A percentile compares a stretch with the other conserved stretches of the same genome.
These are phyloP conservation scores for Astrothelium macrocarpum DNA, from an alignment of 495 filamentous ascomycete species.

Conservation along the genomic window DNA sequence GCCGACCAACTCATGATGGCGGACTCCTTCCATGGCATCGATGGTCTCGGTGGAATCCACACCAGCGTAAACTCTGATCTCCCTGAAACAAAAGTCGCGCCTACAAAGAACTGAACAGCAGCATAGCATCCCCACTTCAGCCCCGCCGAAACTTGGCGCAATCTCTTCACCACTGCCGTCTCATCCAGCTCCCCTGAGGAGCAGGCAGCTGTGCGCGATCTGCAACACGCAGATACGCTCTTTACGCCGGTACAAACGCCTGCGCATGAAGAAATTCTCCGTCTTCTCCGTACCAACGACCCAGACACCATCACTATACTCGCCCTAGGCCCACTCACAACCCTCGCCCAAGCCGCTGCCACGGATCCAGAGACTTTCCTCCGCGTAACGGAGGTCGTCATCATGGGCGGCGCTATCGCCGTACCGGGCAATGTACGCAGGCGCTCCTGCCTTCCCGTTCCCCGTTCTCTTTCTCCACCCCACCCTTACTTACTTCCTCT, in stretches of 20 bases:
- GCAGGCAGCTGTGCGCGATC: constrained; percentile 25
- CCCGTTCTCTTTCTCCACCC: background rate
- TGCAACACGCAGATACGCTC: constrained; percentile 32
- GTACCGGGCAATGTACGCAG: constrained; percentile 60
- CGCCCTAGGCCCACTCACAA: constrained; percentile 83
- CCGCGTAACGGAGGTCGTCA: constrained; percentile 75
- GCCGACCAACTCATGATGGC: constrained; percentile 74
- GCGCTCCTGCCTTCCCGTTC: background rate
- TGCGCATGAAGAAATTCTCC: constrained; percentile 78
- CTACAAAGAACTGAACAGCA: background rate
- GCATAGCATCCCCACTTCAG: constrained; percentile 72
- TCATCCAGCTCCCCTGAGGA: constrained; percentile 31
- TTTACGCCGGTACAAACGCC: constrained; percentile 65
- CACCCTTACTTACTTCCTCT: constrained; percentile 10
- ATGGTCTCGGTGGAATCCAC: constrained; percentile 89
- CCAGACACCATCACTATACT: constrained; percentile 79
- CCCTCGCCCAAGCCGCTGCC: constrained; percentile 77
- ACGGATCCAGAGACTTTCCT: constrained; percentile 81
- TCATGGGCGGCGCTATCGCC: constrained; percentile 92
- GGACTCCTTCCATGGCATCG: constrained; percentile 86
- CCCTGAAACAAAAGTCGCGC: background rate
- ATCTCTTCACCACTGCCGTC: constrained; percentile 57
- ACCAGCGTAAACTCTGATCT: constrained; percentile 46
- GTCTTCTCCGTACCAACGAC: constrained; percentile 65
- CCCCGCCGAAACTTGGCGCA: constrained; percentile 73